Conservation (phyloP, 768 basidiomycete species). For the Fistulinella prunicolor region DNA sequence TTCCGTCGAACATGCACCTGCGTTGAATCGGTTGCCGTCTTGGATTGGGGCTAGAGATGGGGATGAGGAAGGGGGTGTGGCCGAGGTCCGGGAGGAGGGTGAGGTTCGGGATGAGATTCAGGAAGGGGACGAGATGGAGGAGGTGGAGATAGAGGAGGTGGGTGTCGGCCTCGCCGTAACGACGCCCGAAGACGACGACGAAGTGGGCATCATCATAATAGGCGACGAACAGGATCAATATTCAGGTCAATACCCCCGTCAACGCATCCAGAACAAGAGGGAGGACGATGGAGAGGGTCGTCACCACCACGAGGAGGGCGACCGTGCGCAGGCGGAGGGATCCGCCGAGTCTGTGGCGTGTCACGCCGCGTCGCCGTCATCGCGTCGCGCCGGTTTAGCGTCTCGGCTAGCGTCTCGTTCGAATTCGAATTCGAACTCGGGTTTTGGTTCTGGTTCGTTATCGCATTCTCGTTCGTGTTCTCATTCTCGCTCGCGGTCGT, state of each 20-base stretch:
- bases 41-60: slow-evolving; percentile 1
- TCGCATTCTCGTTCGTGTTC: slow-evolving; percentile 9
- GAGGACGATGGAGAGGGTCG: too few species aligned
- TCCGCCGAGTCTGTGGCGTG: background rate
- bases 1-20: slow-evolving; percentile 17
- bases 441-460: background rate
- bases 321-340: background rate
- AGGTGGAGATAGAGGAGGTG: slow-evolving; percentile 2
- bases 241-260: too few species aligned
- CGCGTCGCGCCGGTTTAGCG: background rate
- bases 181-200: slow-evolving; percentile 9
- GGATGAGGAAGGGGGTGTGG: background rate
- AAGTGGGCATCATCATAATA: background rate
- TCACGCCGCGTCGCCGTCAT: background rate
- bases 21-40: slow-evolving; percentile 1
- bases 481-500: slow-evolving; percentile 15
- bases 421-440: slow-evolving; percentile 8
- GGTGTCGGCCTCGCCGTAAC: slow-evolving; percentile 15
- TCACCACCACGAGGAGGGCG: background rate
- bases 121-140: background rate
- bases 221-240: background rate
- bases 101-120: background rate
- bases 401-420: slow-evolving; percentile 5
- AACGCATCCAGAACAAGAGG: background rate
- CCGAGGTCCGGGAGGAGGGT: background rate